Conservation (phyloP, 257 asterid genomes). For the Ballota nigra region DNA sequence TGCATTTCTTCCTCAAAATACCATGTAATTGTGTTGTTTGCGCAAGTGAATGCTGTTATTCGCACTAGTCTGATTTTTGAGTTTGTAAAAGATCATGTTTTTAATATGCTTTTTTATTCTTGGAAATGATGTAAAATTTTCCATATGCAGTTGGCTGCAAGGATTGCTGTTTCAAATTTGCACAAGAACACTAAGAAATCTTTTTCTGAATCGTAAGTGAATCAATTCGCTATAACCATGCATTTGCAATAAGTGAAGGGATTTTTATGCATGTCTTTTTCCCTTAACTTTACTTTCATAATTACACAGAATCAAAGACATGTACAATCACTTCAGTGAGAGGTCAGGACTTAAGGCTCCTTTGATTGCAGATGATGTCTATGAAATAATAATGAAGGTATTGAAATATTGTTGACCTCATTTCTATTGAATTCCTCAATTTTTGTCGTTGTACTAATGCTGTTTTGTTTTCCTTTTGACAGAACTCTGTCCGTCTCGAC, state of each 20-base stretch:
- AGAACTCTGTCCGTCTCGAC: conserved; percentile 83
- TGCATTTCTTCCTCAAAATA: background rate
- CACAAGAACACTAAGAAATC: conserved; percentile 95
- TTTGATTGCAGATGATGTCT: conserved; percentile 83
- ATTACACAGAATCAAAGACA: conserved; percentile 66
- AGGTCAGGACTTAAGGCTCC: conserved; percentile 83
- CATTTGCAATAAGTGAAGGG: background rate
- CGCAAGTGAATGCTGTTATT: no score
- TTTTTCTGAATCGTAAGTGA: conserved; percentile 91
- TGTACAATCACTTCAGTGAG: conserved; percentile 77
- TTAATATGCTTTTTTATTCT: background rate
- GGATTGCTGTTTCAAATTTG: conserved; percentile 97
- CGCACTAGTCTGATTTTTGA: no score
- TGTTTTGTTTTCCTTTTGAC: conserved; percentile 20
- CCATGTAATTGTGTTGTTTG: background rate
- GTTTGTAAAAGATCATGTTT: background rate
- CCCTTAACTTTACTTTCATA: background rate
- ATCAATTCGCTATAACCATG: background rate
- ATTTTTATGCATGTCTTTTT: background rate
- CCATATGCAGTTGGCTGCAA: conserved; percentile 80
- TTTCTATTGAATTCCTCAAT: background rate
- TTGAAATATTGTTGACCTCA: background rate
- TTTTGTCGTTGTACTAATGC: background rate
- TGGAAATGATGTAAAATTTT: background rate
- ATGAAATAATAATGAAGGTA: conserved; percentile 86